Evolutionary conservation across 257 asterid species (phyloP).

Genomic region (Primulina tabacum): DNA sequence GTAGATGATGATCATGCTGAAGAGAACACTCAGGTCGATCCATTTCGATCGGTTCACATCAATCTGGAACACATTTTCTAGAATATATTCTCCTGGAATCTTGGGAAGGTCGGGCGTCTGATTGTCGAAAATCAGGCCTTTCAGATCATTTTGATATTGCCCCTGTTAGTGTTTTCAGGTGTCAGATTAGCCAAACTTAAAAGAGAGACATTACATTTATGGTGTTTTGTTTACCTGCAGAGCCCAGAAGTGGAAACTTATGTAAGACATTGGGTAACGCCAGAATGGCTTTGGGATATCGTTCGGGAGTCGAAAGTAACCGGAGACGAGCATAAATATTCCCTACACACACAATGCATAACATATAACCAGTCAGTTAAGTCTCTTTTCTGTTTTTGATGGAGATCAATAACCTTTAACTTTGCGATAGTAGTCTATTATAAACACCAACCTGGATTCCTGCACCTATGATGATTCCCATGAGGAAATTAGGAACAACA

Average conservation of each 20-base stretch:
- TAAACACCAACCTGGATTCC: constrained; percentile 72
- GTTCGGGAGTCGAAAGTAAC: constrained; percentile 92
- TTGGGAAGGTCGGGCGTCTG: constrained; percentile 72
- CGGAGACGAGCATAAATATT: constrained; percentile 92
- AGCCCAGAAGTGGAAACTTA: constrained; percentile 99
- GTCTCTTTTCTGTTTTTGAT: too few species aligned
- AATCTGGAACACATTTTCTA: constrained; percentile 82
- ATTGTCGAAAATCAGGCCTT: constrained; percentile 77
- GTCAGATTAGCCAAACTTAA: neutral
- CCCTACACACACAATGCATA: constrained; percentile 43
- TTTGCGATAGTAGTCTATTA: neutral
- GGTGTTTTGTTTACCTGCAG: constrained; percentile 56
- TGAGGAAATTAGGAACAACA: constrained; percentile 88
- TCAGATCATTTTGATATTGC: constrained; percentile 89
- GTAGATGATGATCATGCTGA: constrained; percentile 78
- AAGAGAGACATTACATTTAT: neutral
- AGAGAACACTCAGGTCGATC: constrained; percentile 70
- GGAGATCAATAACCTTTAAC: neutral
- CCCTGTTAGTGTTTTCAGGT: constrained; percentile 46
- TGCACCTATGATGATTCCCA: constrained; percentile 98
- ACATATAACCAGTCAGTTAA: constrained; percentile 3
- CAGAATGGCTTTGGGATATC: constrained; percentile 97
- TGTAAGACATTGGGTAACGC: constrained; percentile 99
- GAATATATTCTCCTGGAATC: constrained; percentile 86
- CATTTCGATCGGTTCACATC: constrained; percentile 78